These are phyloP conservation scores for Parastagonospora avenae DNA, from an alignment of 2,329 filamentous ascomycete species.

Conservation along the genomic window DNA sequence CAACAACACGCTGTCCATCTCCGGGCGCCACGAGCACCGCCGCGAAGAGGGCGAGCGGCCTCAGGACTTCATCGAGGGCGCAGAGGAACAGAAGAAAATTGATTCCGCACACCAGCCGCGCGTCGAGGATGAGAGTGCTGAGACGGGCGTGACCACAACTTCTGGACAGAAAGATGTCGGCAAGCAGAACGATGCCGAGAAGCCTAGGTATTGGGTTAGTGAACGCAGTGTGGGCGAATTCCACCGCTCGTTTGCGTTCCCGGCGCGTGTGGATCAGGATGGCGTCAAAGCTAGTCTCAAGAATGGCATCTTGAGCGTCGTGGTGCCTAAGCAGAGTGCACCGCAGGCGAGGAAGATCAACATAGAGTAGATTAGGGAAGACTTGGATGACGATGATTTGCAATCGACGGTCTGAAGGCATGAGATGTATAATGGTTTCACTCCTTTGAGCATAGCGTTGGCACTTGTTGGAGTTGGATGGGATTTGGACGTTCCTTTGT, in stretches of 20 bases:
- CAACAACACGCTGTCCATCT: constrained; percentile 72
- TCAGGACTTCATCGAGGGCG: constrained; percentile 54
- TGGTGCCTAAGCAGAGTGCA: constrained; percentile 61
- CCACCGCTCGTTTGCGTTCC: constrained; percentile 64
- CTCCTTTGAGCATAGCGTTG: too few species aligned
- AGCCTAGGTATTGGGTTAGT: constrained; percentile 71
- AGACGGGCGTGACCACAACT: constrained; percentile 33
- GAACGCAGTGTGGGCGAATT: constrained; percentile 66
- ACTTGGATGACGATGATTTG: too few species aligned
- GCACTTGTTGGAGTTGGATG: too few species aligned
- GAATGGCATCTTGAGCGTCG: constrained; percentile 63
- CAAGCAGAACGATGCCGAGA: constrained; percentile 51
- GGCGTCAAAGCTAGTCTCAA: constrained; percentile 65
- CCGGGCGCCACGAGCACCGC: constrained; percentile 70
- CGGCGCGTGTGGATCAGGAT: constrained; percentile 63
- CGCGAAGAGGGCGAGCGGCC: constrained; percentile 62
- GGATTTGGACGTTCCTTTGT: too few species aligned
- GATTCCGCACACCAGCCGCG: constrained; percentile 54
- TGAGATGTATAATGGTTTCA: too few species aligned
- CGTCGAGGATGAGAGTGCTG: constrained; percentile 66
- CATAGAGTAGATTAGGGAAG: constrained; percentile 54
- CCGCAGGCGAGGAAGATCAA: constrained; percentile 58
- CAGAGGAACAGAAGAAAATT: constrained; percentile 25
- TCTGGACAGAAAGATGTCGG: constrained; percentile 45
- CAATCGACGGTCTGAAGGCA: too few species aligned